Evolutionary conservation across 2,329 filamentous ascomycete genomes (phyloP), one percentile per base, ranked within the genome.

Genomic region (Cryphonectria parasitica): DNA sequence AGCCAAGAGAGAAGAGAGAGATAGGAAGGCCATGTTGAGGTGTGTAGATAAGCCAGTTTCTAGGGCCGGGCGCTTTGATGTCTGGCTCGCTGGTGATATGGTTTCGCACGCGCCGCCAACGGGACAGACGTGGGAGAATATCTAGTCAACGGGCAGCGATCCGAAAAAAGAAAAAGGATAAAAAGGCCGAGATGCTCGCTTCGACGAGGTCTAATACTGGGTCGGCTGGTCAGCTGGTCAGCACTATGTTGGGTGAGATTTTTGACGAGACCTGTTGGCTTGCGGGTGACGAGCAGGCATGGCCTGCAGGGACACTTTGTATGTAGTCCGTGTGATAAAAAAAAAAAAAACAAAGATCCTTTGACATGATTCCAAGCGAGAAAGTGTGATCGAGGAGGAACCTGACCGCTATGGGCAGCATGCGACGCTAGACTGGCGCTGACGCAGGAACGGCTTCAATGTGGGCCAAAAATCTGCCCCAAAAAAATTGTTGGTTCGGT

Each of bases 391-490:
- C 49, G 19, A 54, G 34, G 34, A 39, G 45, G 15, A 61, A 61
- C n/a, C 25, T 60, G 62, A 36, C 41, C 43, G 60, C 65, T 22
- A 68, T 70, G 70, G 68, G 60, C 66, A 64, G 52, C 39, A 25
- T 56, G 36, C 39, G 52, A 62, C 68, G 68, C 71, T 72, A 72
- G 65, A 66, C 49, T 66, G 64, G 62, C 41, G 65, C 65, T 72
- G 68, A 72, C 61, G 68, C 69, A 70, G 66, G 68, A 69, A 72
- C 63, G 69, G 39, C 68, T 39, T 68, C 69, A 56, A 54, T 54
- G 62, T 66, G 65, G 65, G 66, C 68, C 65, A 31, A 28, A 52
- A 49, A 5, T 56, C 45, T 56, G 25, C 62, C 34, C 34, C 34
- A 34, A 66, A 61, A 61, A 61, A 43, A 31, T 60, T 39, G 36